Conservation (phyloP, 176 grass and related monocot genomes). For the Eleusine coracana region DNA sequence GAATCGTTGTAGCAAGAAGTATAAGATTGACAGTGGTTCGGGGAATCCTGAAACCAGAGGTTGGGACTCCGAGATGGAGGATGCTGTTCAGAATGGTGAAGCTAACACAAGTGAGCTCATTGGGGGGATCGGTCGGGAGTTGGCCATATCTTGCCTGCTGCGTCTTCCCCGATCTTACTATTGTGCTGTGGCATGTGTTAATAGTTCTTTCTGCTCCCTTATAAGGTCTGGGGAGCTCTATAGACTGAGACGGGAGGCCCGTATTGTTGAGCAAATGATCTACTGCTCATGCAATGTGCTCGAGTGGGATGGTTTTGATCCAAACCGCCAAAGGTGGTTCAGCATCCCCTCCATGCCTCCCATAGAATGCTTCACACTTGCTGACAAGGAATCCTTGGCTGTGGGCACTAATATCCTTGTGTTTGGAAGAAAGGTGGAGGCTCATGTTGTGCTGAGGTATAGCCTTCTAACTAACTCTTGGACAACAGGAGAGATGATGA, state of each 20-base stretch:
- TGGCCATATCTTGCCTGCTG: conserved; percentile 53
- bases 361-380: conserved; percentile 51
- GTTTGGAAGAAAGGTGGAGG: conserved; percentile 47
- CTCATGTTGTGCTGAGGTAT: conserved; percentile 54
- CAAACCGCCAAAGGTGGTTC: conserved; percentile 44
- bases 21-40: neutral
- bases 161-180: conserved; percentile 50
- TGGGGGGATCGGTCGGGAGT: conserved; percentile 39
- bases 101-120: conserved; percentile 44
- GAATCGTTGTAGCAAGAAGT: conserved; percentile 16
- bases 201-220: conserved; percentile 36
- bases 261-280: conserved; percentile 48
- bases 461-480: conserved; percentile 56
- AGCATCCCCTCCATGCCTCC: conserved; percentile 40
- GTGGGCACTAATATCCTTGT: conserved; percentile 59
- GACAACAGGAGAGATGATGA: conserved; percentile 49
- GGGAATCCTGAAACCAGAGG: neutral
- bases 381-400: conserved; percentile 58
- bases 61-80: conserved; percentile 17
- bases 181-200: conserved; percentile 31
- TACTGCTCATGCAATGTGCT: conserved; percentile 60
- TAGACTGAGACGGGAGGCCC: conserved; percentile 34
- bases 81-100: neutral
- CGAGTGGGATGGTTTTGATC: conserved; percentile 59
- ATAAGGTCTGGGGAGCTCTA: conserved; percentile 49